Percentiles rank a stretch among this genome's conserved stretches.
Evolutionary conservation across 2,329 filamentous ascomycete genomes (phyloP).

Genomic region (Colletotrichum ledebouriae): DNA sequence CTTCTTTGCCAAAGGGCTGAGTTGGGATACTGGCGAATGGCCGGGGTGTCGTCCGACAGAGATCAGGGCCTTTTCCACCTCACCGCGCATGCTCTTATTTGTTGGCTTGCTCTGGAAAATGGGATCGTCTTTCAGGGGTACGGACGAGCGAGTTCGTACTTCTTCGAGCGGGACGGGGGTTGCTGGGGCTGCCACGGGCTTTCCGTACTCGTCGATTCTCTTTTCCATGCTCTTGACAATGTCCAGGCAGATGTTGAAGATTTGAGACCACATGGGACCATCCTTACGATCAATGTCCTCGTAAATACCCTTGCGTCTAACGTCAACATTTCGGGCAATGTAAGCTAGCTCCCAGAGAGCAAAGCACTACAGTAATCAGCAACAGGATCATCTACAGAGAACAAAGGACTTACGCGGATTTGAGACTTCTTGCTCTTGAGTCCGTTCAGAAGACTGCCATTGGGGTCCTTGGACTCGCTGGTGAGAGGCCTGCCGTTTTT

Average conservation of each 20-base stretch:
- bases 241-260: conserved; percentile 77
- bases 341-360: conserved; percentile 92
- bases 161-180: conserved; percentile 50
- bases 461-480: conserved; percentile 88
- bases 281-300: conserved; percentile 87
- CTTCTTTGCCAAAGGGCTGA: conserved; percentile 66
- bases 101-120: conserved; percentile 58
- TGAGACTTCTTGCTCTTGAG: conserved; percentile 86
- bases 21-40: conserved; percentile 60
- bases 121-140: conserved; percentile 59
- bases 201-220: conserved; percentile 74
- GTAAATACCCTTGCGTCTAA: conserved; percentile 85
- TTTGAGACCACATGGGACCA: conserved; percentile 85
- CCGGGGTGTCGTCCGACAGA: conserved; percentile 62
- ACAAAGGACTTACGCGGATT: conserved; percentile 68
- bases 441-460: conserved; percentile 87
- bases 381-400: neutral
- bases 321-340: conserved; percentile 80
- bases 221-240: conserved; percentile 76
- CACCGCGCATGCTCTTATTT: conserved; percentile 55
- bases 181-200: conserved; percentile 54
- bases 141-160: conserved; percentile 53
- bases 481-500: conserved; percentile 90
- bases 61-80: conserved; percentile 61
- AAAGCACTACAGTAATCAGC: conserved; percentile 60